phyloP scores from a whole-genome alignment of 148 eudicot species.

The Beta vulgaris region DNA sequence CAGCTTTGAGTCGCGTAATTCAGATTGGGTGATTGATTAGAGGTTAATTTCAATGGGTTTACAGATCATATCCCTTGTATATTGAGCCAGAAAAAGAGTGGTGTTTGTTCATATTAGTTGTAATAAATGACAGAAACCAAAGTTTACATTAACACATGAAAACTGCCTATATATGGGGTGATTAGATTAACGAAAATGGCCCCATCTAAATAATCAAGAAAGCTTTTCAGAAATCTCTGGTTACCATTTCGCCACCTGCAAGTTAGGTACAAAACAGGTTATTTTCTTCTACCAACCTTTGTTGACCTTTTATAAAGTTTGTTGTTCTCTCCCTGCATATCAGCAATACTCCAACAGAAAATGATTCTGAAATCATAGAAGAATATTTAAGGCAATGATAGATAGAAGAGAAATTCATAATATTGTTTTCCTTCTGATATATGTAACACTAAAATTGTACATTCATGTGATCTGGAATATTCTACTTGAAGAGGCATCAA shows the following conservation, averaged over 20 bases:
- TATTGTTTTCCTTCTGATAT: not conserved
- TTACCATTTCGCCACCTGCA: slow-evolving; percentile 16
- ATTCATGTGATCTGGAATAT: slow-evolving; percentile 18
- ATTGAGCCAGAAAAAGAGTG: no score
- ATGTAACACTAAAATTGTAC: slow-evolving; percentile 15
- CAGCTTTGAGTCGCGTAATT: no score
- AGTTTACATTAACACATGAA: not conserved
- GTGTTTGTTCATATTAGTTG: no score
- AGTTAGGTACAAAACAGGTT: slow-evolving; percentile 17
- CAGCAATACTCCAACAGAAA: not conserved
- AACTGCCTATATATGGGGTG: not conserved
- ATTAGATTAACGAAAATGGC: not conserved
- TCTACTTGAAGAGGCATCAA: slow-evolving; percentile 12
- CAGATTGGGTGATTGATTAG: no score
- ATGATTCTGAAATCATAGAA: not conserved
- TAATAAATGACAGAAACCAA: not conserved
- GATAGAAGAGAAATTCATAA: slow-evolving; percentile 1
- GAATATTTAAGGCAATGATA: slow-evolving; percentile 5
- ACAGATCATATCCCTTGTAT: no score
- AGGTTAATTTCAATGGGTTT: no score
- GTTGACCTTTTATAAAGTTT: not conserved
- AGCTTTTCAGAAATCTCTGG: not conserved
- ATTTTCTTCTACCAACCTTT: slow-evolving; percentile 15
- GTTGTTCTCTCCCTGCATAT: not conserved
- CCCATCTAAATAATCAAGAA: not conserved